These are phyloP conservation scores for Fusarium proliferatum DNA, from an alignment of 2,329 filamentous ascomycete species.

Conservation along the genomic window DNA sequence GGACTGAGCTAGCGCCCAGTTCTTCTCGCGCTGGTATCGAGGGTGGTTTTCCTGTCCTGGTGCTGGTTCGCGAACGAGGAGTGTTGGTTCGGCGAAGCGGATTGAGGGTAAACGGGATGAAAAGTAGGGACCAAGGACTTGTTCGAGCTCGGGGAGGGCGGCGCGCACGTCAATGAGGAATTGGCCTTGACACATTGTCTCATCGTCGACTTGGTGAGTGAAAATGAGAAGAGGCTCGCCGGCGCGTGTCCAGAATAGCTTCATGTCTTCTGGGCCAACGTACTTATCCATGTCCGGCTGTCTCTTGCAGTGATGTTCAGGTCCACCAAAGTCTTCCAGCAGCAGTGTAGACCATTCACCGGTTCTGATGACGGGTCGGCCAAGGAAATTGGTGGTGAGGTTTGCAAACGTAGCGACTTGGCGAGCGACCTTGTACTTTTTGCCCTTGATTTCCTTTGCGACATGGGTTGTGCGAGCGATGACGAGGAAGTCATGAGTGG, in stretches of 20 bases:
- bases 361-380: constrained; percentile 8
- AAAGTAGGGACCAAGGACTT: constrained; percentile 17
- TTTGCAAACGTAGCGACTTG: constrained; percentile 35
- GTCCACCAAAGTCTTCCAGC: constrained; percentile 25
- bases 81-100: constrained; percentile 21
- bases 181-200: constrained; percentile 34
- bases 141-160: constrained; percentile 28
- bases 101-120: constrained; percentile 15
- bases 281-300: constrained; percentile 37
- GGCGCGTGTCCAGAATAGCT: constrained; percentile 38
- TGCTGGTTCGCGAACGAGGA: constrained; percentile 17
- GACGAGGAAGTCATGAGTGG: constrained; percentile 29
- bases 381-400: constrained; percentile 17
- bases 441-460: constrained; percentile 14
- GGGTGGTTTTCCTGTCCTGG: constrained; percentile 24
- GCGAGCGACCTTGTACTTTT: constrained; percentile 21
- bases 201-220: constrained; percentile 33
- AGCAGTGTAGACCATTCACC: constrained; percentile 27
- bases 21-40: constrained; percentile 38
- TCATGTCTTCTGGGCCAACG: constrained; percentile 38
- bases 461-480: constrained; percentile 27
- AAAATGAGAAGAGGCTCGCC: constrained; percentile 39
- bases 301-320: constrained; percentile 33
- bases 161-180: constrained; percentile 37
- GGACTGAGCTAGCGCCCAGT: constrained; percentile 34